These are phyloP conservation scores for Mytilinidion resinicola DNA, from an alignment of 495 filamentous ascomycete genomes.

Conservation along the genomic window DNA sequence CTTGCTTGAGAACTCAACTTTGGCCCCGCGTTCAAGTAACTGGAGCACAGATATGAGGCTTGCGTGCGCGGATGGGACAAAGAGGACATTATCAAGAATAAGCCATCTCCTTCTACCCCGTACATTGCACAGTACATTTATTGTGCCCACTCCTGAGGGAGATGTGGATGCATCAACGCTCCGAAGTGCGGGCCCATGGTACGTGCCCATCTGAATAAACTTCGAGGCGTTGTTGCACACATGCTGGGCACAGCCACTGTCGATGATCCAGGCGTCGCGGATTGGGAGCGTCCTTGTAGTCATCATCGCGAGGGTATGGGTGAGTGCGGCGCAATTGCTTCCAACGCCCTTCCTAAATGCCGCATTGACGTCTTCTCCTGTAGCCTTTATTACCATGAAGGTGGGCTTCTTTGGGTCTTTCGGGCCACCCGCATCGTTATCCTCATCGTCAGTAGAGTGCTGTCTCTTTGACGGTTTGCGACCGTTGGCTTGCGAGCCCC, in stretches of 20 bases:
- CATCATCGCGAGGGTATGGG: neutral
- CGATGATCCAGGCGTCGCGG: neutral
- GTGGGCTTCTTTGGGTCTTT: too few species aligned
- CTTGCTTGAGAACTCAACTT: too few species aligned
- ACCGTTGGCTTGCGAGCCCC: neutral
- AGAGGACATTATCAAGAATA: neutral
- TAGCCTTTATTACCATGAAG: too few species aligned
- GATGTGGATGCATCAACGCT: slow-evolving; percentile 2
- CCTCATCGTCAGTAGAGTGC: neutral
- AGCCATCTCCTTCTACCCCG: neutral
- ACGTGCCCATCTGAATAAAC: neutral
- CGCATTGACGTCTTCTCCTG: too few species aligned
- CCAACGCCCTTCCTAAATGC: too few species aligned
- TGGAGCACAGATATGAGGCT: too few species aligned
- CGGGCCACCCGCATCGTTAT: too few species aligned
- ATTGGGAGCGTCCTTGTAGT: neutral
- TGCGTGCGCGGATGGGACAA: neutral
- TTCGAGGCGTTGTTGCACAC: neutral
- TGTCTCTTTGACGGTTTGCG: neutral
- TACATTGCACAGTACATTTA: slow-evolving; percentile 4
- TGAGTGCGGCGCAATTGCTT: neutral
- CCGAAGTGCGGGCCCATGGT: too few species aligned
- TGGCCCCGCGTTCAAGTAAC: too few species aligned
- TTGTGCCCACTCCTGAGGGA: neutral
- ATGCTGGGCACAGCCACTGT: neutral